Conservation (phyloP, 1,139 yeast species). For the Yamadazyma sp. region DNA sequence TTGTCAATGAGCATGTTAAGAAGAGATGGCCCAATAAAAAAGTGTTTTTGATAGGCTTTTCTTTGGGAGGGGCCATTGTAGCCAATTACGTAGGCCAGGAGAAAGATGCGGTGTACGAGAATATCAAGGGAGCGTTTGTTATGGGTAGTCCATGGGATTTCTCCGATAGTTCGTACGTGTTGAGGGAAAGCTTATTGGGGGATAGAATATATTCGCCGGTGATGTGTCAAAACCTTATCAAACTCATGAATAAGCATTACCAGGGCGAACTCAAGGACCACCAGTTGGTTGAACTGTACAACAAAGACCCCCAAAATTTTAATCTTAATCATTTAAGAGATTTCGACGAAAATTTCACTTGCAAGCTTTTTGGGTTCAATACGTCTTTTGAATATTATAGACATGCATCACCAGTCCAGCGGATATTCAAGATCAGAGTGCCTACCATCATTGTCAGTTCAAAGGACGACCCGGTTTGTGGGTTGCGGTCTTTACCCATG, state of each 20-base stretch:
- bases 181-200: slow-evolving; percentile 45
- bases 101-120: slow-evolving; percentile 29
- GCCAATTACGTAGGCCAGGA: slow-evolving; percentile 60
- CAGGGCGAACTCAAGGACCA: slow-evolving; percentile 29
- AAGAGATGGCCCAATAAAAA: slow-evolving; percentile 50
- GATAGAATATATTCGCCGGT: slow-evolving; percentile 51
- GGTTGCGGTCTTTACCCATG: slow-evolving; percentile 55
- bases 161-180: slow-evolving; percentile 42
- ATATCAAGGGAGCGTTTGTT: slow-evolving; percentile 49
- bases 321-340: slow-evolving; percentile 34
- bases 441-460: slow-evolving; percentile 53
- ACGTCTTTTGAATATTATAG: slow-evolving; percentile 54
- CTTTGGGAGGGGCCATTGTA: slow-evolving; percentile 57
- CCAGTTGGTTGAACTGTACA: slow-evolving; percentile 28
- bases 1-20: slow-evolving; percentile 47
- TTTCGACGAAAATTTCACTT: slow-evolving; percentile 55
- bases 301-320: slow-evolving; percentile 33
- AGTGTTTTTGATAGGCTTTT: slow-evolving; percentile 53
- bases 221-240: slow-evolving; percentile 50
- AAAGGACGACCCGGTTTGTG: slow-evolving; percentile 59
- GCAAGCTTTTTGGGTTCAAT: slow-evolving; percentile 54
- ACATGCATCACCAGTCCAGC: slow-evolving; percentile 52
- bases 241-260: slow-evolving; percentile 44
- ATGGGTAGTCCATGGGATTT: slow-evolving; percentile 62
- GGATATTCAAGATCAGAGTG: slow-evolving; percentile 50